Conservation (phyloP, 2,329 filamentous ascomycete genomes). For the Xylaria polymorpha region DNA sequence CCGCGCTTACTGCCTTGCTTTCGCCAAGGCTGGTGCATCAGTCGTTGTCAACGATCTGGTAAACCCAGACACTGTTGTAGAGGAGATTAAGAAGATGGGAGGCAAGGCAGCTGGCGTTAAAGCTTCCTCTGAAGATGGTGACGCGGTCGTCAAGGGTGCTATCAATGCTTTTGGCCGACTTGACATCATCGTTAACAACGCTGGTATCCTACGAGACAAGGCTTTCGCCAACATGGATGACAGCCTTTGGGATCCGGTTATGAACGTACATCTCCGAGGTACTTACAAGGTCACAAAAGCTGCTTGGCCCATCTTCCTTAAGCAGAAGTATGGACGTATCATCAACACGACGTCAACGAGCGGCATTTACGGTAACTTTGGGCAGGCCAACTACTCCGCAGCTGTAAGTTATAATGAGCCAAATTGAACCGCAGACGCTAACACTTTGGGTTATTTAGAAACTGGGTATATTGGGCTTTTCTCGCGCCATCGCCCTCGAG, state of each 20-base stretch:
- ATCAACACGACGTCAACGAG: conserved; percentile 97
- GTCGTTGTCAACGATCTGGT: conserved; percentile 97
- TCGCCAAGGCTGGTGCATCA: conserved; percentile 84
- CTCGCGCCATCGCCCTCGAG: conserved; percentile 90
- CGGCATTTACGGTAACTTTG: conserved; percentile 99
- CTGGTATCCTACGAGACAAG: conserved; percentile 97
- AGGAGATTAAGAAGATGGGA: conserved; percentile 90
- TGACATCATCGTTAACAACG: conserved; percentile 97
- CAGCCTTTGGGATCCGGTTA: conserved; percentile 88
- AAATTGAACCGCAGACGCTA: conserved; percentile 39
- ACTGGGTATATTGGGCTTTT: conserved; percentile 94
- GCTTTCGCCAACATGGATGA: conserved; percentile 98
- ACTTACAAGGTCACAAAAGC: conserved; percentile 98
- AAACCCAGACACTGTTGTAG: conserved; percentile 89
- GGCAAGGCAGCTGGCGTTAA: conserved; percentile 94
- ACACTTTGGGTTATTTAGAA: conserved; percentile 63
- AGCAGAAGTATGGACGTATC: conserved; percentile 98
- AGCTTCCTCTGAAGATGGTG: conserved; percentile 92
- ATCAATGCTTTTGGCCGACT: conserved; percentile 94
- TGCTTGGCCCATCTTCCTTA: conserved; percentile 96
- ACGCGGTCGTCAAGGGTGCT: conserved; percentile 88
- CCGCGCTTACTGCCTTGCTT: conserved; percentile 87
- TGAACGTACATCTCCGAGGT: conserved; percentile 91
- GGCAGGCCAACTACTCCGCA: conserved; percentile 96
- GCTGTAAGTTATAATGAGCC: conserved; percentile 67